phyloP scores from a whole-genome alignment of 192 early-diverging fungal species.

The Coemansia sp. region DNA sequence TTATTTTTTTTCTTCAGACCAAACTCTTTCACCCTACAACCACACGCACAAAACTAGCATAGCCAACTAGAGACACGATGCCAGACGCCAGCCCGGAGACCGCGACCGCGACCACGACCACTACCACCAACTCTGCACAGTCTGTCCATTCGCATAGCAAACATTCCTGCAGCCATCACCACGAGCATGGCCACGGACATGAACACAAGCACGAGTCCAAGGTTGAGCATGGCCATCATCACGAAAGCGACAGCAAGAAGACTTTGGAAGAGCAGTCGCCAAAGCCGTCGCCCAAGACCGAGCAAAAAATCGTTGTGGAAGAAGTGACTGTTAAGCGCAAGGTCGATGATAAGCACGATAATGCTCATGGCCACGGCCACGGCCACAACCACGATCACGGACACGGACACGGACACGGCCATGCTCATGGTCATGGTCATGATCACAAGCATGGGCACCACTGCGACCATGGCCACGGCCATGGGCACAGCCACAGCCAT shows the following conservation, averaged over 20 bases:
- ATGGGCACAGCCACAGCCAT: constrained; percentile 10
- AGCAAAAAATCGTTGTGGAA: constrained; percentile 9
- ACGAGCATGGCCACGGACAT: constrained; percentile 15
- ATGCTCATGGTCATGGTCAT: constrained; percentile 15
- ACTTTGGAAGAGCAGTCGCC: constrained; percentile 4
- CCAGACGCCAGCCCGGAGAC: constrained; percentile 16
- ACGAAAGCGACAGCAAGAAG: background rate
- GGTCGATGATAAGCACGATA: background rate
- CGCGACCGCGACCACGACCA: background rate
- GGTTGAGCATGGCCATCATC: background rate
- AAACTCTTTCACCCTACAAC: too few relatives aligned
- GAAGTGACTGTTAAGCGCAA: background rate
- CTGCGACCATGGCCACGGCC: background rate
- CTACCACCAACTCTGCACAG: background rate
- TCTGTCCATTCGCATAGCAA: constrained; percentile 13
- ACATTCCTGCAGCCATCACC: constrained; percentile 13
- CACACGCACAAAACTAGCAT: too few relatives aligned
- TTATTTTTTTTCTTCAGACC: background rate
- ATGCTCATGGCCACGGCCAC: constrained; percentile 11
- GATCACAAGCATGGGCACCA: constrained; percentile 8
- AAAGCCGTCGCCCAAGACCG: constrained; percentile 9
- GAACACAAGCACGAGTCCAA: background rate
- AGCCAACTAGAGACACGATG: constrained; percentile 7
- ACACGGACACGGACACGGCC: constrained; percentile 14
- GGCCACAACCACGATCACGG: constrained; percentile 3